Evolutionary conservation across 495 filamentous ascomycete genomes (phyloP).

Genomic region (Penicillium chermesinum): DNA sequence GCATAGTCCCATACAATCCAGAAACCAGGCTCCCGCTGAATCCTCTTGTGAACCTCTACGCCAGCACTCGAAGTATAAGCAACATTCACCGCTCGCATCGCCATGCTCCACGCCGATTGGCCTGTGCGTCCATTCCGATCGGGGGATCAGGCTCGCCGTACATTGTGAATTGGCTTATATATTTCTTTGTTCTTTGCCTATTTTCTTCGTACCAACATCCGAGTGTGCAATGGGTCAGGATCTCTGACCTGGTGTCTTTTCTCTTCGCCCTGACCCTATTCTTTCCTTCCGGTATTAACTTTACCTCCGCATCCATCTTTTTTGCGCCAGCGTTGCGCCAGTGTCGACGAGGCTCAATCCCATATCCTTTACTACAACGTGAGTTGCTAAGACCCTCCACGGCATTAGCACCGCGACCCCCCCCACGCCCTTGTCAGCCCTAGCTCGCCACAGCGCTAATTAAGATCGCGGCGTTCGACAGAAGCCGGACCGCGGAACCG

Average conservation of each 20-base stretch:
- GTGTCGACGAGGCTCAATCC: slow-evolving; percentile 1
- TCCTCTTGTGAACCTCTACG: too few relatives aligned
- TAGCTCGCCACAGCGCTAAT: slow-evolving; percentile 13
- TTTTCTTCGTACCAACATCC: background rate
- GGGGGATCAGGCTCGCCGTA: too few relatives aligned
- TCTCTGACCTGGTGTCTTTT: slow-evolving; percentile 10
- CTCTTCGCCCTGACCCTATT: slow-evolving; percentile 12
- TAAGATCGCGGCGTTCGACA: slow-evolving; percentile 14
- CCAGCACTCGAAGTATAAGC: too few relatives aligned
- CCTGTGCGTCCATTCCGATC: slow-evolving; percentile 8
- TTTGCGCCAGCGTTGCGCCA: slow-evolving; percentile 12
- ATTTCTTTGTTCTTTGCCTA: background rate
- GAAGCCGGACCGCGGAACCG: slow-evolving; percentile 15
- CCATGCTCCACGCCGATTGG: slow-evolving; percentile 13
- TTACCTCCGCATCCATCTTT: slow-evolving; percentile 9
- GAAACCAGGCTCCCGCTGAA: too few relatives aligned
- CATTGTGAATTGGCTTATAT: too few relatives aligned
- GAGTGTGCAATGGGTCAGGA: slow-evolving; percentile 14
- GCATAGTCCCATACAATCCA: too few relatives aligned
- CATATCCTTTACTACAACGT: background rate
- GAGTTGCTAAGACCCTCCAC: background rate
- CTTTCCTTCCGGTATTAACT: slow-evolving; percentile 11
- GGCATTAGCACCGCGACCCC: background rate
- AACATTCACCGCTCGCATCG: slow-evolving; percentile 2
- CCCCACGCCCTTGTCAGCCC: background rate